Conservation (phyloP, 169 alveolate species). For the Amoebophrya sp. region DNA sequence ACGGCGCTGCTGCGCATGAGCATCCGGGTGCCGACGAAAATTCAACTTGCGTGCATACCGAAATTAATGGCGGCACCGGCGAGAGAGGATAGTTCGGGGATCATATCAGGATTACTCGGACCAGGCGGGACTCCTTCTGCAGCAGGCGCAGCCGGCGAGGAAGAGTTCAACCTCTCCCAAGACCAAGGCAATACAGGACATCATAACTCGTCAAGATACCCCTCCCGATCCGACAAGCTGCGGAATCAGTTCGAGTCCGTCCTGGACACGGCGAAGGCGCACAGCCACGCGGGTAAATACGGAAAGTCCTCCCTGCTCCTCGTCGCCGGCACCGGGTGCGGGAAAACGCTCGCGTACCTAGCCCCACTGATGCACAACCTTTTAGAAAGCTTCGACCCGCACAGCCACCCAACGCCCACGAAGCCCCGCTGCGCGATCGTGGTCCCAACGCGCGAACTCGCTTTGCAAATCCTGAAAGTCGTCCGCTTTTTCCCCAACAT, state of each 20-base stretch:
- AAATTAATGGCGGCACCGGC: not conserved
- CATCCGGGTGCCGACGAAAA: constrained; percentile 6
- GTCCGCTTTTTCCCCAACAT: constrained; percentile 23
- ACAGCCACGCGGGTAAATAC: not conserved
- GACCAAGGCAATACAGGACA: too few relatives aligned
- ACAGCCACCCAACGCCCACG: constrained; percentile 29
- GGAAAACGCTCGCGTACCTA: constrained; percentile 48
- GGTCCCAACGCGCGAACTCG: constrained; percentile 53
- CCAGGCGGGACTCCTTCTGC: too few relatives aligned
- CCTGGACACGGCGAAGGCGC: not conserved
- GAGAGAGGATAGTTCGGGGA: too few relatives aligned
- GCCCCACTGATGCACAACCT: constrained; percentile 44
- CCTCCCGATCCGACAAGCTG: too few relatives aligned
- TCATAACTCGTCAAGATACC: too few relatives aligned
- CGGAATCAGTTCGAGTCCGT: not conserved
- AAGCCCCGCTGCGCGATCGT: constrained; percentile 44
- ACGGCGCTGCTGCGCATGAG: not conserved
- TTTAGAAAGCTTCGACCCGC: constrained; percentile 21
- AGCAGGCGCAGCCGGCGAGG: too few relatives aligned
- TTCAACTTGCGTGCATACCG: not conserved
- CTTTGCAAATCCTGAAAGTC: constrained; percentile 35
- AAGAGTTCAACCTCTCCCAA: too few relatives aligned
- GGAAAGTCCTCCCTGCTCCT: not conserved
- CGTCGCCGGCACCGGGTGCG: constrained; percentile 50
- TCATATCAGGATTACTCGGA: too few relatives aligned